phyloP scores from a whole-genome alignment of 2,329 filamentous ascomycete genomes.

The Neofusicoccum parvum region DNA sequence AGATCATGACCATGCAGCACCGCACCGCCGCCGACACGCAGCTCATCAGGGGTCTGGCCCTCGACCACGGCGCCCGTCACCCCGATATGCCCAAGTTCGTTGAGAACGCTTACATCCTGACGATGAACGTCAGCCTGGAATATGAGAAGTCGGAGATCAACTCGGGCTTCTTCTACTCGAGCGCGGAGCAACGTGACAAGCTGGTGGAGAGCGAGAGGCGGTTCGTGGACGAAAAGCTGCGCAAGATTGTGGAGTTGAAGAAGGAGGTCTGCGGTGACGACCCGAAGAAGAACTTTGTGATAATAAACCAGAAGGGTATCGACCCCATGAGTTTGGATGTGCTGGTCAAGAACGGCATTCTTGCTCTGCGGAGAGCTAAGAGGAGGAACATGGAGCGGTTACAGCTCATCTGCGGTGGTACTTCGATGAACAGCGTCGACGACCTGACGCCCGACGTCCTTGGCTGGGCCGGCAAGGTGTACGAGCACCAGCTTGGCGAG shows the following conservation, averaged over 20 bases:
- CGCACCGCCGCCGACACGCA: slow-evolving; percentile 94
- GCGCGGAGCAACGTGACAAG: slow-evolving; percentile 94
- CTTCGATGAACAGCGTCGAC: slow-evolving; percentile 93
- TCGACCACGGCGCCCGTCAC: slow-evolving; percentile 94
- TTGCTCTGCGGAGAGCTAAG: slow-evolving; percentile 92
- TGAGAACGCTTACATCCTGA: slow-evolving; percentile 93
- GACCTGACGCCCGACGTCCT: slow-evolving; percentile 85
- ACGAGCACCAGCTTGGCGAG: slow-evolving; percentile 95
- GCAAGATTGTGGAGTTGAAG: slow-evolving; percentile 97
- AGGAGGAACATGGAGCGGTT: slow-evolving; percentile 98
- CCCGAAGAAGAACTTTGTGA: slow-evolving; percentile 91
- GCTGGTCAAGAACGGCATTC: slow-evolving; percentile 95
- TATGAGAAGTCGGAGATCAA: slow-evolving; percentile 99
- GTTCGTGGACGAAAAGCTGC: slow-evolving; percentile 93
- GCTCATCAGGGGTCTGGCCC: slow-evolving; percentile 86
- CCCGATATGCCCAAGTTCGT: slow-evolving; percentile 98
- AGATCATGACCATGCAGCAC: slow-evolving; percentile 99
- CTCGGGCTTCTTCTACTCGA: slow-evolving; percentile 98
- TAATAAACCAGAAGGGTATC: slow-evolving; percentile 99
- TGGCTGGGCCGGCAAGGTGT: slow-evolving; percentile 94
- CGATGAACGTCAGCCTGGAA: slow-evolving; percentile 93
- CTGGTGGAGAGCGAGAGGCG: slow-evolving; percentile 95
- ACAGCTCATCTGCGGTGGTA: slow-evolving; percentile 89
- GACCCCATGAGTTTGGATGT: slow-evolving; percentile 95
- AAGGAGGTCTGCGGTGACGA: slow-evolving; percentile 95